Conservation (phyloP, 495 filamentous ascomycete genomes). For the Astrothelium subdiscretum region DNA sequence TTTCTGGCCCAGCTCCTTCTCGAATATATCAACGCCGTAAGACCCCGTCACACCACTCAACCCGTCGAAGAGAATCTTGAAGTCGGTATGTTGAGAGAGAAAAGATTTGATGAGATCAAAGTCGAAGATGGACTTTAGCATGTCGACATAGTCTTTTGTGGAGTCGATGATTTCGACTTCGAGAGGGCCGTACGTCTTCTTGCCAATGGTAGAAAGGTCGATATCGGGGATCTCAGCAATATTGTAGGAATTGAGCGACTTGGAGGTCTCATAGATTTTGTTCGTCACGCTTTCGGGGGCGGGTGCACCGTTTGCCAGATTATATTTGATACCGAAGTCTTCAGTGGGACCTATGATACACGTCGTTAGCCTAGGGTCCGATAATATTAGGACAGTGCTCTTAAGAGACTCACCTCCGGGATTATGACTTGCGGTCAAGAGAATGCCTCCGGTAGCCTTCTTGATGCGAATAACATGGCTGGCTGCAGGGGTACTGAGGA, state of each 20-base stretch:
- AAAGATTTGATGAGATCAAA: conserved; percentile 91
- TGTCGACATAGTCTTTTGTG: conserved; percentile 78
- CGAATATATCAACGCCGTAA: conserved; percentile 89
- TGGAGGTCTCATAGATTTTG: conserved; percentile 88
- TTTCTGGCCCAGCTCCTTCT: conserved; percentile 76
- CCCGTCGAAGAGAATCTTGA: conserved; percentile 94
- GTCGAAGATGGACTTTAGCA: conserved; percentile 98
- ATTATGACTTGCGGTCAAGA: conserved; percentile 96
- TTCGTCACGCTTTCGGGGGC: conserved; percentile 93
- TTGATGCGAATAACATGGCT: conserved; percentile 89
- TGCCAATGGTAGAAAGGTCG: conserved; percentile 73
- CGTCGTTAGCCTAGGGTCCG: background rate
- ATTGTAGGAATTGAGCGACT: conserved; percentile 83
- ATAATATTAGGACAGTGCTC: background rate
- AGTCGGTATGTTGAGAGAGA: conserved; percentile 70
- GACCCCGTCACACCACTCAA: conserved; percentile 90
- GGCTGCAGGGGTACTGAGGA: conserved; percentile 89
- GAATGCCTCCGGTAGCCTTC: conserved; percentile 89
- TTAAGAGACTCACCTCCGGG: conserved; percentile 64
- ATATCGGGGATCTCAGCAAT: conserved; percentile 75
- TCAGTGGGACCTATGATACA: conserved; percentile 59
- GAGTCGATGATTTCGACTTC: conserved; percentile 94
- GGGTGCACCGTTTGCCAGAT: conserved; percentile 87
- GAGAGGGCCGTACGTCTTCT: conserved; percentile 66
- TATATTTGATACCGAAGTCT: conserved; percentile 99